Percentiles rank a stretch among this genome's conserved stretches.
Conservation (phyloP, 2,329 filamentous ascomycete species). For the Fusarium continuum region DNA sequence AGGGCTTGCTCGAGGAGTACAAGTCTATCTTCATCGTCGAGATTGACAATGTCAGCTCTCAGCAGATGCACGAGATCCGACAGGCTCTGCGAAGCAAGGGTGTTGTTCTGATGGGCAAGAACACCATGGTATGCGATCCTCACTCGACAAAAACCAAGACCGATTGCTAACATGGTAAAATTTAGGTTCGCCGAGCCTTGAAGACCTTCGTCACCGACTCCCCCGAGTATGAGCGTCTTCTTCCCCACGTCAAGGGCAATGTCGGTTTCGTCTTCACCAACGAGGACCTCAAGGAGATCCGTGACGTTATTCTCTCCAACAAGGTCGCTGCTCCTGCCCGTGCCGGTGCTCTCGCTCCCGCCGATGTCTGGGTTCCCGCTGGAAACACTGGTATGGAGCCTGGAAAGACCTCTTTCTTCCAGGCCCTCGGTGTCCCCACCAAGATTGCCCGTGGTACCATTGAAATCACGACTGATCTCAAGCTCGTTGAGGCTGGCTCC, state of each 20-base stretch:
- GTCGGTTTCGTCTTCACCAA: slow-evolving; percentile 99
- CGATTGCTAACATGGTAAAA: slow-evolving; percentile 26
- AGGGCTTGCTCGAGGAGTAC: slow-evolving; percentile 95
- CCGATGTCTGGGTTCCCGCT: slow-evolving; percentile 93
- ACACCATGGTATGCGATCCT: slow-evolving; percentile 85
- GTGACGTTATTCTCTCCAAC: slow-evolving; percentile 95
- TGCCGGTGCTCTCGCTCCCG: slow-evolving; percentile 95
- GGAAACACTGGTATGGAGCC: slow-evolving; percentile 99
- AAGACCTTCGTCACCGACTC: slow-evolving; percentile 91
- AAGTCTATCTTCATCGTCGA: slow-evolving; percentile 96
- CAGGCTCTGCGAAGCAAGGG: slow-evolving; percentile 87
- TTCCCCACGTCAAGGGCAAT: slow-evolving; percentile 96
- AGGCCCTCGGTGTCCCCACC: slow-evolving; percentile 99
- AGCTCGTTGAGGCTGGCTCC: slow-evolving; percentile 90
- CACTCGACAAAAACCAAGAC: not conserved
- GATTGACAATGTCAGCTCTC: slow-evolving; percentile 99
- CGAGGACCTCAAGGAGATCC: slow-evolving; percentile 87
- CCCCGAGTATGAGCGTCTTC: slow-evolving; percentile 97
- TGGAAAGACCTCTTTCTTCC: slow-evolving; percentile 99
- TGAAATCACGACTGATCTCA: slow-evolving; percentile 97
- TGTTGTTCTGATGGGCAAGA: slow-evolving; percentile 99
- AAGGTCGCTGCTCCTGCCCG: slow-evolving; percentile 96
- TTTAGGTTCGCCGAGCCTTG: slow-evolving; percentile 90
- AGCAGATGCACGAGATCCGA: slow-evolving; percentile 99
- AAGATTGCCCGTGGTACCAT: slow-evolving; percentile 99